Conservation (phyloP, 352 stramenopile species). For the Phytophthora rubi region DNA sequence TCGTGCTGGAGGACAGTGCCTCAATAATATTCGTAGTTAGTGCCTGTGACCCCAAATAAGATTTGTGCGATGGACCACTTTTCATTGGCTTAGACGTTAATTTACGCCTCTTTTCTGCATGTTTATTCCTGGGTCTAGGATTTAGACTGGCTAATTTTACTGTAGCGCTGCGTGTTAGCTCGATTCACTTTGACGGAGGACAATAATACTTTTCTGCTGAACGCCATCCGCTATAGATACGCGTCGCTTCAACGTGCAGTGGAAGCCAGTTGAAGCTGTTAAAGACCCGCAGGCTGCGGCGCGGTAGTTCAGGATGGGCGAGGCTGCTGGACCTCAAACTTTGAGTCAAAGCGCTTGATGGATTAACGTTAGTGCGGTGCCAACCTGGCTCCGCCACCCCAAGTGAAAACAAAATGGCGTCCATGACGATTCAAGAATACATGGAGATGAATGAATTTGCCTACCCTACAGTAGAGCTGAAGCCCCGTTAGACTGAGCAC, state of each 20-base stretch:
- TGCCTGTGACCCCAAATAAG: no score
- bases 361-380: not conserved
- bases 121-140: no score
- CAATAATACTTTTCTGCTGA: not conserved
- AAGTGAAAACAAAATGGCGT: not conserved
- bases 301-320: no score
- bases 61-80: no score
- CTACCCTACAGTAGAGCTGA: not conserved
- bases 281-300: no score
- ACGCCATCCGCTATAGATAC: not conserved
- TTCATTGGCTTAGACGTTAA: no score
- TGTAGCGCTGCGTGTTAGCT: not conserved
- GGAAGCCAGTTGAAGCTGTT: not conserved
- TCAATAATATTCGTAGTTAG: not conserved
- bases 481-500: not conserved
- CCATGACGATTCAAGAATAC: not conserved
- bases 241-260: not conserved
- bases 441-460: slow-evolving; percentile 1
- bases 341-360: not conserved
- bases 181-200: not conserved
- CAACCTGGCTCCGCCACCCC: not conserved
- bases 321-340: not conserved
- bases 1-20: not conserved
- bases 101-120: no score
- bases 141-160: no score